Evolutionary conservation across 2,329 filamentous ascomycete genomes (phyloP), one percentile per base, ranked within the genome.

Genomic region (Pestalotiopsis sp.): DNA sequence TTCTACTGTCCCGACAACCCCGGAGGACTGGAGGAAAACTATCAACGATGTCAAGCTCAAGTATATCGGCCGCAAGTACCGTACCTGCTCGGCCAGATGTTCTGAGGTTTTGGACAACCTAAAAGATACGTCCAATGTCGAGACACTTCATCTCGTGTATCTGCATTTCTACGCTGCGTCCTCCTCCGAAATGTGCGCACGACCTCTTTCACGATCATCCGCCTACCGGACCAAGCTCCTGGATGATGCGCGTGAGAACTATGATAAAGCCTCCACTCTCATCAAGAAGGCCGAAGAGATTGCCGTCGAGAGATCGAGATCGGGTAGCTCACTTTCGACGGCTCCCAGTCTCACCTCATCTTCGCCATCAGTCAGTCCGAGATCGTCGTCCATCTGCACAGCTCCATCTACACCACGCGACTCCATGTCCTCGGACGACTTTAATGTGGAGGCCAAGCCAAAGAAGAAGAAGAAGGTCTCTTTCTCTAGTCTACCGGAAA

Each of bases 131-230:
- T 79, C 79, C 13, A 74, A 79, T 30, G 78, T 85, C 22, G 84
- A 88, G 73, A 84, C 86, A 1, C 78, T 85, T 6, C 85, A 89
- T 72, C 79, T 88, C 40, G 85, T 89, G 70, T 88, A 88, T 69
- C 80, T 89, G 5, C 83, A 88, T 74, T 89, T 89, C 74, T 89
- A 89, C 69, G 87, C 86, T n/a, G 87, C 87, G 22, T 84, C 81
- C n/a, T 85, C 87, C 14, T 81, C 87, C 56, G 87, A 89, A 72
- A 84, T 85, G 79, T 86, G 86, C 71, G 86, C 86, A 1, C 81
- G 83, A 35, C 79, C 82, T 44, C 77, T 88, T 7, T 81, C 81
- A 17, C 76, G 80, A 11, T 81, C 80, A 1, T 84, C 84, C 0
- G 75, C 81, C 2, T 80, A 84, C 69, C 84, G 86, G 58, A 77